Base-by-base conservation (phyloP, 2,329 filamentous ascomycete genomes). In the Epichloe brachyelytri region DNA sequence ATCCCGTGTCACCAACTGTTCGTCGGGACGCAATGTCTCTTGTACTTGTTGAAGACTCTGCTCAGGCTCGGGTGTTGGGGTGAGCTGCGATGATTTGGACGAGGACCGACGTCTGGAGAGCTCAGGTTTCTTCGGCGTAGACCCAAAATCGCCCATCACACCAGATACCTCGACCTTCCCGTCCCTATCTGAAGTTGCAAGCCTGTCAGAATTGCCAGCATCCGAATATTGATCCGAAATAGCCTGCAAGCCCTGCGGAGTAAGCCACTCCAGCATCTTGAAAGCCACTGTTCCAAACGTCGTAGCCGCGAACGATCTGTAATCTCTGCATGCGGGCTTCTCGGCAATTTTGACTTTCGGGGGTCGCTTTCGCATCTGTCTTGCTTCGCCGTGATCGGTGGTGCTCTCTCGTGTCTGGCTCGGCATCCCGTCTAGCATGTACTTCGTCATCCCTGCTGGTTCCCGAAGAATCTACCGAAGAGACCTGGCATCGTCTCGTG, bases 211-310 rank as follows among this genome's bases (percentile, higher is more conserved):
- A 33, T 51, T 30, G 36, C 54, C 48, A 17, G 55, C 48, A 4
- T 59, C 56, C 5, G 55, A 57, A 19, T 65, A 51, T 48, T 68
- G 71, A 15, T 68, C 60, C 1, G 70, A 68, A 65, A 80, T 72
- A 10, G 70, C 67, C 19, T 73, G 71, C 4, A 80, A 61, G n/a
- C 72, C 75, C 50, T 72, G 71, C 0, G 80, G 80, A 1, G 80
- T 80, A n/a, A 85, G 66, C 81, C 80, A 85, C 61, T 85, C 82
- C 3, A 85, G 59, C 79, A 85, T 85, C 59, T 81, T 83, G 63
- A 85, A 81, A 11, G 82, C 76, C 11, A 78, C 77, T 0, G 81
- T 83, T 6, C 75, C 79, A 58, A 85, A 84, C 7, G 83, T 68
- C 55, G 82, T 82, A 6, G 78, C 78, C 7, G 78, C 75, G 59